Conservation (phyloP, 1,139 yeast species). For the Kluyveromyces sp. region DNA sequence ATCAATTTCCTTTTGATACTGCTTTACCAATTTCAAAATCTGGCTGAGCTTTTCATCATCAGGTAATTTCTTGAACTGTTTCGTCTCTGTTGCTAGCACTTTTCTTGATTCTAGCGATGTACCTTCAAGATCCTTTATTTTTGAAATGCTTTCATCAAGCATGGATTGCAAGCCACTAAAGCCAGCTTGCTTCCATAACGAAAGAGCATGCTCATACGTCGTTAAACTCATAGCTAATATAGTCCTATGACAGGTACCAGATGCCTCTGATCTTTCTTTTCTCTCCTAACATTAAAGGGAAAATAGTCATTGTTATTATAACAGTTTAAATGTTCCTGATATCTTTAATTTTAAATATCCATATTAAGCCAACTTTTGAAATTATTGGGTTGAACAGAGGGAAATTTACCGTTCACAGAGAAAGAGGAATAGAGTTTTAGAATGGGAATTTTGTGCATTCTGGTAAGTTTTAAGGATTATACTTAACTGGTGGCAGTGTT, state of each 20-base stretch:
- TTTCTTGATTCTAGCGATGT: slow-evolving; percentile 62
- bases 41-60: slow-evolving; percentile 53
- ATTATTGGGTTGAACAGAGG: too few species aligned
- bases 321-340: too few species aligned
- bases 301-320: too few species aligned
- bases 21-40: slow-evolving; percentile 66
- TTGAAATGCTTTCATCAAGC: slow-evolving; percentile 68
- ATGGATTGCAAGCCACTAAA: slow-evolving; percentile 59
- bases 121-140: slow-evolving; percentile 64
- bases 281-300: background rate
- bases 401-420: too few species aligned
- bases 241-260: background rate
- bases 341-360: too few species aligned
- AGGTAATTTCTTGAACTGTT: slow-evolving; percentile 65
- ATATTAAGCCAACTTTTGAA: too few species aligned
- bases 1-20: slow-evolving; percentile 86
- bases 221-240: slow-evolving; percentile 21
- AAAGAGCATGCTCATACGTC: slow-evolving; percentile 56
- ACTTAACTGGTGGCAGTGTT: too few species aligned
- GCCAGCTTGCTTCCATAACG: slow-evolving; percentile 70
- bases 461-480: too few species aligned
- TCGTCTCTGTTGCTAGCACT: slow-evolving; percentile 71
- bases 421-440: too few species aligned
- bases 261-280: background rate
- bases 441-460: too few species aligned